Base-by-base conservation (phyloP, 164 flowering plant species). In the Stephania cephalantha region DNA sequence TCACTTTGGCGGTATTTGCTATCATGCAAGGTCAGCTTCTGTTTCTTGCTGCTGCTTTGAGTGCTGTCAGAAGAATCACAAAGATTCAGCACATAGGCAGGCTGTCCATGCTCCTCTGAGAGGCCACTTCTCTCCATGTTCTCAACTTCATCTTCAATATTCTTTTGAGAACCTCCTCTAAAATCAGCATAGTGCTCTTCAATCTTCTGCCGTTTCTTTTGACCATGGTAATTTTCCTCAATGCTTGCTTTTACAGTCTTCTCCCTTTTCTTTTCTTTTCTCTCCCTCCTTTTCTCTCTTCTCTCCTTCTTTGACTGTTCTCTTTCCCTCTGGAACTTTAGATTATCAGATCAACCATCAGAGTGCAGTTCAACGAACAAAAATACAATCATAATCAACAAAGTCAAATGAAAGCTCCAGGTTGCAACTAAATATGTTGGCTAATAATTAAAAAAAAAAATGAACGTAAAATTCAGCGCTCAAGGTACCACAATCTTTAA, bases 31-130 rank as follows among this genome's bases (percentile, higher is more conserved):
- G 72, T n/a, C 6, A 79, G 82, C 78, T 81, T 85, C 82, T 78
- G 86, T 78, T 87, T 82, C 81, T 86, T 92, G 70, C 75, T 75
- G 75, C 92, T 85, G 72, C 81, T 84, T 71, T 84, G 84, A 1
- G 71, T 75, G 74, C 84, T 82, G 78, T 88, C 93, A 68, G 93
- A 85, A 44, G 90, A 85, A 76, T 79, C 82, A 70, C 82, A 77
- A n/a, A 69, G 77, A 72, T 77, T 82, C 52, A 76, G 79, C 30
- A 75, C 55, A 76, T 66, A 11, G 9, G 76, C 61, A n/a, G 89
- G 86, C 52, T 73, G 87, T 13, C 69, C 88, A 74, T 84, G 86
- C 70, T 91, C 97, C 78, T 90, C 91, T 44, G 94, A 85, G 13
- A 91, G 75, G 68, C 75, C 72, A 73, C 94, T 90, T 78, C 74